These are phyloP conservation scores for Dalbergia cultrata DNA, from an alignment of 306 rosid genomes.

Conservation along the genomic window DNA sequence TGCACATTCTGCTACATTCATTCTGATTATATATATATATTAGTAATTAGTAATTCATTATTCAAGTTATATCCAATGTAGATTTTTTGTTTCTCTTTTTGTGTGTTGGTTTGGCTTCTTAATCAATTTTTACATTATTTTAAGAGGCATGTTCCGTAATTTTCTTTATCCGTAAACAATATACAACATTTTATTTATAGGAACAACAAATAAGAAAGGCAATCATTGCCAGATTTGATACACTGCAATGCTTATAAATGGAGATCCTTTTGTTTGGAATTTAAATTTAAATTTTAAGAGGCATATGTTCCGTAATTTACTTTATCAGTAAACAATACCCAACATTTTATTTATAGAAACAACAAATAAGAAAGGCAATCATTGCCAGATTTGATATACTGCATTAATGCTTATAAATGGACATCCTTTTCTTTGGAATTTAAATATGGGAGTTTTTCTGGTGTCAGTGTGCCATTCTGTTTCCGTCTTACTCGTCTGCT, in stretches of 20 bases:
- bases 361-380: background rate
- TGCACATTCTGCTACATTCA: background rate
- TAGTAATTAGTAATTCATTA: background rate
- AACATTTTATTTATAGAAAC: background rate
- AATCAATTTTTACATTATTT: background rate
- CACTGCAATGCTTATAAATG: slow-evolving; percentile 23
- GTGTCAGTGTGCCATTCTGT: slow-evolving; percentile 14
- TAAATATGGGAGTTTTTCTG: slow-evolving; percentile 18
- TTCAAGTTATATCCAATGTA: background rate
- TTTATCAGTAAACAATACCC: background rate
- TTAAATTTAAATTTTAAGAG: background rate
- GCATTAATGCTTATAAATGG: slow-evolving; percentile 29
- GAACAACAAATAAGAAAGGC: background rate
- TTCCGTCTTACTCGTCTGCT: background rate
- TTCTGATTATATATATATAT: slow-evolving; percentile 1
- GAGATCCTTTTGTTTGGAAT: slow-evolving; percentile 31
- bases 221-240: slow-evolving; percentile 10
- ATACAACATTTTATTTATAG: background rate
- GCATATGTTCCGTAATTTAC: slow-evolving; percentile 11
- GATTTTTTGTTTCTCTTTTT: background rate
- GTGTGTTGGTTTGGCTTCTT: slow-evolving; percentile 6
- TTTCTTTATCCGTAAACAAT: background rate
- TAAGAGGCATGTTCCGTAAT: background rate
- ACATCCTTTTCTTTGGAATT: slow-evolving; percentile 33
- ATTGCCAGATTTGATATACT: slow-evolving; percentile 14